Base-by-base conservation (phyloP, 371 early-diverging fungal species). In the Circinella minor region DNA sequence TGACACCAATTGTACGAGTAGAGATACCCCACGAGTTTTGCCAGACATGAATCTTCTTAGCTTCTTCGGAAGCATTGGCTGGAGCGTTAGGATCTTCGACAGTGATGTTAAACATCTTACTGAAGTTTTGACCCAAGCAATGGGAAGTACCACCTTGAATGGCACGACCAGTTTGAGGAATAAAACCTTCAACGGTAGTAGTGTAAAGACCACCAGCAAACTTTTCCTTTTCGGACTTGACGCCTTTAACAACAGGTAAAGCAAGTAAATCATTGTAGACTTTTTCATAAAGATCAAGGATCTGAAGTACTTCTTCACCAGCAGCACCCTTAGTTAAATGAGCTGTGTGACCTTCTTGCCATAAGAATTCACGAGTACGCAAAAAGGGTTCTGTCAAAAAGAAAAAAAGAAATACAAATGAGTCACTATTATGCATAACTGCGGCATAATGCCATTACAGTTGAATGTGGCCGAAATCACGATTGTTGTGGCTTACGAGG, bases 291-390 rank as follows among this genome's bases (percentile, higher is more conserved):
- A 98, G 86, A 39, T 98, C 97, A 70, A 99, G 83, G 69, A 99
- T 97, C 68, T 96, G 86, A 61, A 81, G 85, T 20, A 98, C 99
- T 85, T 99, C 99, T 38, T 78, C 70, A 79, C 93, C 97, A 57
- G 99, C 98, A 65, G 93, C 96, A 51, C 92, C 91, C 84, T 95
- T 89, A 55, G 92, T 96, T 69, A 97, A 89, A 78, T 96, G 96
- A 15, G 99, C 99, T 47, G 99, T 98, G 88, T 99, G 99, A 61
- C 99, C 99, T 85, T 99, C 99, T 83, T 99, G 99, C 99, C 99
- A 99, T 74, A 99, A 87, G 89, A 99, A 99, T 88, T 99, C 99
- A 76, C 99, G 94, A 18, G 99, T 99, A 72, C 99, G 91, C 70
- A 99, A 86, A 91, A 99, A 99, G 63, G 99, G 99, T 82, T 98